Evolutionary conservation across 768 basidiomycete genomes (phyloP), one percentile per base, ranked within the genome.

Genomic region (Tephrocybe sp.): DNA sequence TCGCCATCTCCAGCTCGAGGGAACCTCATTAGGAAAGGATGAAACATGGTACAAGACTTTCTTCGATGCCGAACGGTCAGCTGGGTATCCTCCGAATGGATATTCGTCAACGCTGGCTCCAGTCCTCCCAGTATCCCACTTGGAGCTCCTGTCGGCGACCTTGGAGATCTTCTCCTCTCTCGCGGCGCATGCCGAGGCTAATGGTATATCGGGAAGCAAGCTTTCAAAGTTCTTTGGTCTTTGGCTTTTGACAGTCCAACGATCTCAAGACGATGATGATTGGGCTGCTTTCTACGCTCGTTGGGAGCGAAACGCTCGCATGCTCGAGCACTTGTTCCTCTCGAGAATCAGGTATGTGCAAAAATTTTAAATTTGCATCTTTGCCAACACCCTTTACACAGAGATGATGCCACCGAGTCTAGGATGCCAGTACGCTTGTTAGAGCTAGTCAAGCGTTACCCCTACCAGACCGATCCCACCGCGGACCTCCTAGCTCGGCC

Each of bases 271-370:
- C 9, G 73, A 68, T 1, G 84, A 87, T 44, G 79, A 83, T 48
- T 89, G 83, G 84, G 50, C 65, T 11, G 63, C 73, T 8, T 90
- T 91, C 62, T 92, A 91, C 62, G 70, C 73, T 3, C 75, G 85
- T 25, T 92, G 90, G 90, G 87, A 92, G 58, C 73, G 75, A 24
- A 78, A 81, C 8, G 90, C 87, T 25, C 73, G 88, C 18, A 78
- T 86, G 36, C 61, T 91, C 44, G 90, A 91, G 58, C 90, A 92
- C 68, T 51, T 92, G 7, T 89, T 91, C 68, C 72, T 92, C 49
- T 76, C 85, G 15, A 75, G 79, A 50, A 81, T 91, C 50, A 79
- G 90, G 90, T 88, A 50, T 48, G 74, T 51, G 15, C 4, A 21
- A 9, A 25, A 30, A 3, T 3, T 17, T 18, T 33, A 8, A 21